Conservation (phyloP, 1,139 yeast species). For the Lodderomyces margitis region DNA sequence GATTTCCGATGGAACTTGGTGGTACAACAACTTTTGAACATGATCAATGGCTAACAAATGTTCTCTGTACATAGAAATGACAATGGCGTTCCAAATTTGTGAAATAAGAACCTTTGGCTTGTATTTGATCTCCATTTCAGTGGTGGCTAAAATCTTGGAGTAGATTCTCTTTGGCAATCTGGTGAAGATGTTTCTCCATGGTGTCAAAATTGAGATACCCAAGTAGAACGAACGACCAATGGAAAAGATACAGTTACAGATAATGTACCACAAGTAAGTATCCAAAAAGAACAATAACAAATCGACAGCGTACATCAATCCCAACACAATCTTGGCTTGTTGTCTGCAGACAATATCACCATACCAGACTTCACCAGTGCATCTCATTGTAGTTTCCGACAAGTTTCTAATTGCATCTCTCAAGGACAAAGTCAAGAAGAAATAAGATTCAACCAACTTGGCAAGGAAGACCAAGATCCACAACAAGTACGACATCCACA, state of each 20-base stretch:
- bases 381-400: constrained; percentile 47
- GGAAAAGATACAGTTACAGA: constrained; percentile 90
- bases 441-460: constrained; percentile 86
- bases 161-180: constrained; percentile 98
- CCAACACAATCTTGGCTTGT: constrained; percentile 85
- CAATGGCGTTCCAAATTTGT: constrained; percentile 98
- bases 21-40: constrained; percentile 93
- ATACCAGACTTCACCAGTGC: constrained; percentile 88
- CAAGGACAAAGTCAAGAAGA: constrained; percentile 83
- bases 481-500: constrained; percentile 93
- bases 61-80: constrained; percentile 97
- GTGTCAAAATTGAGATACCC: constrained; percentile 97
- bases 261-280: constrained; percentile 98
- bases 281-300: constrained; percentile 94
- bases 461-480: constrained; percentile 91
- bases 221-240: constrained; percentile 96
- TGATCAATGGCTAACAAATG: constrained; percentile 96
- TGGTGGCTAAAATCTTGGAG: constrained; percentile 94
- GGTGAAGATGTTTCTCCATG: constrained; percentile 98
- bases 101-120: constrained; percentile 97
- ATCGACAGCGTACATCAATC: constrained; percentile 90
- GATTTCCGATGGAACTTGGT: constrained; percentile 95
- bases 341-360: constrained; percentile 71
- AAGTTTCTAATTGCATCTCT: constrained; percentile 88
- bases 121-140: constrained; percentile 98